These are phyloP conservation scores for Glycine tomentella DNA, from an alignment of 306 rosid genomes.

Conservation along the genomic window DNA sequence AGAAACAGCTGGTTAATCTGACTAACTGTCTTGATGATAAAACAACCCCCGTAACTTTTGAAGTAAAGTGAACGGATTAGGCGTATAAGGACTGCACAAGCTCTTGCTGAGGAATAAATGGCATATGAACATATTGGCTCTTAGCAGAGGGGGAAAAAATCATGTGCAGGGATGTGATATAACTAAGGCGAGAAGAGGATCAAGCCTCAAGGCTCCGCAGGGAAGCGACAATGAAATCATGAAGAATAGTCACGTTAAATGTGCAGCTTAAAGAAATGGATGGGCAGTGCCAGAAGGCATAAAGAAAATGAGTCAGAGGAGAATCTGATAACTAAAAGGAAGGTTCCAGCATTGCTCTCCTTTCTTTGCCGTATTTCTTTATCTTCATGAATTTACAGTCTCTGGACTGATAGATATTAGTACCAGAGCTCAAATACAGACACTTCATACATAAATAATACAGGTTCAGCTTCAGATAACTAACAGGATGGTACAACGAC, in stretches of 20 bases:
- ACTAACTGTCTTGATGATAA: not conserved
- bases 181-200: not conserved
- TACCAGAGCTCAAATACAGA: not conserved
- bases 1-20: slow-evolving; percentile 34
- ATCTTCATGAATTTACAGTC: slow-evolving; percentile 5
- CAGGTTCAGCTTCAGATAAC: slow-evolving; percentile 3
- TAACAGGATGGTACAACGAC: slow-evolving; percentile 6
- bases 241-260: not conserved
- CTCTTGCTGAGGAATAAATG: not conserved
- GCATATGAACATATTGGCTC: not conserved
- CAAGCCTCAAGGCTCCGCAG: not conserved
- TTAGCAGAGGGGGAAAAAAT: not conserved
- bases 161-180: not conserved
- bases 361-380: not conserved
- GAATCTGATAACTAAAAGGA: not conserved
- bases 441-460: slow-evolving; percentile 8
- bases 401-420: not conserved
- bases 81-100: not conserved
- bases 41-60: not conserved
- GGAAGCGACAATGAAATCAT: not conserved
- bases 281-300: not conserved
- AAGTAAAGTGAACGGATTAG: slow-evolving; percentile 12
- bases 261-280: not conserved
- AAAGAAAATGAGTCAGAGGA: not conserved
- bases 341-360: not conserved